Conservation (phyloP, 23 red algal species). For the Gracilaria domingensis region DNA sequence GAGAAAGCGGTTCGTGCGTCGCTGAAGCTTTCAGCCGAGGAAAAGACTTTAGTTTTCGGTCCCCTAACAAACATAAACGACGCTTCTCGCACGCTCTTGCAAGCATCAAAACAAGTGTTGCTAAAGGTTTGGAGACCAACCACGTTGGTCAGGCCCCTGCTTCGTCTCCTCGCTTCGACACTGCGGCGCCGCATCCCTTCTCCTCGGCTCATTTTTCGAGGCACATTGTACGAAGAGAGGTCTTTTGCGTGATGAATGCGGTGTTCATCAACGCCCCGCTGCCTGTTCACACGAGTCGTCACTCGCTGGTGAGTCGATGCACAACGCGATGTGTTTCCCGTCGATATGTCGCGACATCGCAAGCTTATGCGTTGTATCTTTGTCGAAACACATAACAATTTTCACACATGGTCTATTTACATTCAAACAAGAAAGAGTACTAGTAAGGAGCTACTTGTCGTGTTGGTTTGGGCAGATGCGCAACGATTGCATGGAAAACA, state of each 20-base stretch:
- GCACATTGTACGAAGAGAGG: too few relatives aligned
- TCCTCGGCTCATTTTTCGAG: too few relatives aligned
- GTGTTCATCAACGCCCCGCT: neutral
- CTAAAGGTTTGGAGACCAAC: too few relatives aligned
- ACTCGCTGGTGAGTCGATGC: neutral
- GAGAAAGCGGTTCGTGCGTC: constrained; percentile 64
- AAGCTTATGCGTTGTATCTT: neutral
- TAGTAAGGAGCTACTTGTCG: neutral
- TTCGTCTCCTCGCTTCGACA: too few relatives aligned
- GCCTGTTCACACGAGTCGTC: neutral
- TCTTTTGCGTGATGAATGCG: neutral
- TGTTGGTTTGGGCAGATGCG: neutral
- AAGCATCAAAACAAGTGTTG: constrained; percentile 59
- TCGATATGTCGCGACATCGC: neutral
- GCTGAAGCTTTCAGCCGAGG: constrained; percentile 45
- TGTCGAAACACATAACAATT: neutral
- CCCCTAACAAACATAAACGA: constrained; percentile 63
- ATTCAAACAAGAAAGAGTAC: constrained; percentile 11
- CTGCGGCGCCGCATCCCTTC: too few relatives aligned
- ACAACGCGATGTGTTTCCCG: neutral
- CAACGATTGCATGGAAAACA: neutral
- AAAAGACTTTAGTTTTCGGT: constrained; percentile 30
- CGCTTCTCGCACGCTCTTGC: constrained; percentile 55
- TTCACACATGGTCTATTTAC: constrained; percentile 6
- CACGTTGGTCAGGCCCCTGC: too few relatives aligned